A percentile compares a stretch with the other conserved stretches of the same genome.
These are phyloP conservation scores for Nematocida ausubeli DNA, from an alignment of 371 early-diverging fungal genomes.

Conservation along the genomic window DNA sequence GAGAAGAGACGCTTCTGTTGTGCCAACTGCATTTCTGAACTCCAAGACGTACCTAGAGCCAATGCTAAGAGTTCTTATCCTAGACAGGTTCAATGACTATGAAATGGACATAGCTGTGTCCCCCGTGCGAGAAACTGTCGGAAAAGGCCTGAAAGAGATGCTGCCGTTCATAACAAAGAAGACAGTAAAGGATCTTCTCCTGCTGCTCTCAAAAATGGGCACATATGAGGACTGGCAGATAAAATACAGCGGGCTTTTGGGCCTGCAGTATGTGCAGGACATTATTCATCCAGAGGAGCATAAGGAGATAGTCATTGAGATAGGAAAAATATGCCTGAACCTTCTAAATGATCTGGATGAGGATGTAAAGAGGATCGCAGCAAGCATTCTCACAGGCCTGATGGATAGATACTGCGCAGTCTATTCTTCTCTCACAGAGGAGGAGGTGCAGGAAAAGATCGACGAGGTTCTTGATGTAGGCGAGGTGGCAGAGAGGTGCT, in stretches of 20 bases:
- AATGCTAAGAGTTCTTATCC: constrained; percentile 60
- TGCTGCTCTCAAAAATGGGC: constrained; percentile 51
- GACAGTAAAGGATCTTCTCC: constrained; percentile 43
- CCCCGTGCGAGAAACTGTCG: constrained; percentile 66
- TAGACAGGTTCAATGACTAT: constrained; percentile 68
- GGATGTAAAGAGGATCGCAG: constrained; percentile 65
- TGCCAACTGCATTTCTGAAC: constrained; percentile 16
- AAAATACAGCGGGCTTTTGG: constrained; percentile 65
- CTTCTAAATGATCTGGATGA: constrained; percentile 62
- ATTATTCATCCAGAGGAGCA: neutral
- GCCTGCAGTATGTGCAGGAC: constrained; percentile 44
- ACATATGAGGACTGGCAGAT: constrained; percentile 65
- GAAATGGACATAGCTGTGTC: constrained; percentile 61
- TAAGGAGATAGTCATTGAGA: constrained; percentile 4
- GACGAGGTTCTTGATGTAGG: constrained; percentile 27
- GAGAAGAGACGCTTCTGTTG: neutral
- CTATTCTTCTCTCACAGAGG: neutral
- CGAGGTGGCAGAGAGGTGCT: constrained; percentile 49
- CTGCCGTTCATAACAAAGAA: constrained; percentile 45
- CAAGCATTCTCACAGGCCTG: constrained; percentile 58
- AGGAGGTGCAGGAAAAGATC: neutral
- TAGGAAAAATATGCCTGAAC: constrained; percentile 35
- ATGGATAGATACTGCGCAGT: constrained; percentile 3
- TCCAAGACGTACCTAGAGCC: constrained; percentile 46
- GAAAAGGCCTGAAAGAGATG: constrained; percentile 54